These are phyloP conservation scores for Vitellaria paradoxa DNA, from an alignment of 179 eudicot genomes.

Conservation along the genomic window DNA sequence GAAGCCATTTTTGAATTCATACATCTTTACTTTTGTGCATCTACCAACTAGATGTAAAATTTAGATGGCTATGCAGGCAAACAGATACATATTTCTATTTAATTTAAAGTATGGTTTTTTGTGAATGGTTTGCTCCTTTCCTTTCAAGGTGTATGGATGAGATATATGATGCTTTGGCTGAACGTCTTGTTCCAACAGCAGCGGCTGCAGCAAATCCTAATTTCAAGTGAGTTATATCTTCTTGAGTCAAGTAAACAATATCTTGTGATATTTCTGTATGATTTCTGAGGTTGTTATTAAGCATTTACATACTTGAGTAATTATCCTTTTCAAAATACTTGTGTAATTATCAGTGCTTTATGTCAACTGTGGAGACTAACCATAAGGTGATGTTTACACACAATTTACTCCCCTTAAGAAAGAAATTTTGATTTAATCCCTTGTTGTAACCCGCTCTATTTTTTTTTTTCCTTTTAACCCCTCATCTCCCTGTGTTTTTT, in stretches of 20 bases:
- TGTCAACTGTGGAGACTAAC: not conserved
- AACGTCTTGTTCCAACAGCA: slow-evolving; percentile 69
- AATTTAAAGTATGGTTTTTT: not conserved
- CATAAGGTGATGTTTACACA: not conserved
- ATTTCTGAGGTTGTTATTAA: slow-evolving; percentile 4
- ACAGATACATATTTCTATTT: not conserved
- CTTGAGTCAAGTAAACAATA: slow-evolving; percentile 1
- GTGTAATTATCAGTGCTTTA: not conserved
- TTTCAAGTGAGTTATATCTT: slow-evolving; percentile 59
- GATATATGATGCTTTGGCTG: slow-evolving; percentile 76
- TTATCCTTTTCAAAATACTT: not conserved
- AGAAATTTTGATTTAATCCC: not conserved
- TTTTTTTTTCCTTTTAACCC: no score
- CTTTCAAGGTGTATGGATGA: slow-evolving; percentile 78
- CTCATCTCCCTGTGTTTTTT: not conserved
- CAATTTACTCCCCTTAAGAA: not conserved
- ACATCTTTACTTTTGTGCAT: not conserved
- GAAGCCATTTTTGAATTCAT: not conserved
- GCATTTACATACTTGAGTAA: not conserved
- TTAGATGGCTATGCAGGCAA: not conserved
- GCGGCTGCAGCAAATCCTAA: slow-evolving; percentile 60
- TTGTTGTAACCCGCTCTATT: not conserved
- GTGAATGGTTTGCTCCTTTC: slow-evolving; percentile 8
- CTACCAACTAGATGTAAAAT: not conserved
- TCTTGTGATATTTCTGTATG: not conserved